A percentile compares a stretch with the other conserved stretches of the same genome.
These are phyloP conservation scores for Arabidopsis hybrid DNA, from an alignment of 441 rosid genomes.

Conservation along the genomic window DNA sequence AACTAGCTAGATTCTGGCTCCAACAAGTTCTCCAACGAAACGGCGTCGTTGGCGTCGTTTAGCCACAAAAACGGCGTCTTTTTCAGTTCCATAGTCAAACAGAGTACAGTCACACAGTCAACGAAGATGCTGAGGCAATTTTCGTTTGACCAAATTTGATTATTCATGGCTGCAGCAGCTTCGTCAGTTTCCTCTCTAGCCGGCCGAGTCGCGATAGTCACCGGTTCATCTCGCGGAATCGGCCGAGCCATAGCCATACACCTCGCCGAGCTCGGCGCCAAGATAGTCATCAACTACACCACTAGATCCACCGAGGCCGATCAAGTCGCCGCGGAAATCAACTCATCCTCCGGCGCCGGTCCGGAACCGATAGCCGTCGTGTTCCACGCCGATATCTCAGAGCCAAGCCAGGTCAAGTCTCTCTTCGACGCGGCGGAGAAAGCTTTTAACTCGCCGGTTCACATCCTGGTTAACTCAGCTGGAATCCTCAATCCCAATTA, in stretches of 20 bases:
- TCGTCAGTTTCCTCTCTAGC: constrained; percentile 43
- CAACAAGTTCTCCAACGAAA: too few species aligned
- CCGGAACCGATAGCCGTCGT: constrained; percentile 46
- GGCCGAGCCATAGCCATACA: constrained; percentile 67
- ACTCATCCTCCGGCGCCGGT: constrained; percentile 26
- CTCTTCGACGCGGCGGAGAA: constrained; percentile 71
- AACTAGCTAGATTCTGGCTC: too few species aligned
- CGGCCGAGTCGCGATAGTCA: constrained; percentile 73
- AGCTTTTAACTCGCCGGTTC: constrained; percentile 58
- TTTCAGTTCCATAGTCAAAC: too few species aligned
- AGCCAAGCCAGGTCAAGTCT: constrained; percentile 61
- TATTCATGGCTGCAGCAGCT: constrained; percentile 11
- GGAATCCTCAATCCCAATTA: constrained; percentile 58
- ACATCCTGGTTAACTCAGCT: constrained; percentile 73
- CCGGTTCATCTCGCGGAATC: constrained; percentile 82
- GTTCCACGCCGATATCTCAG: constrained; percentile 66
- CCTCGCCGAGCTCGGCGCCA: constrained; percentile 70
- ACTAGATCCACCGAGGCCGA: constrained; percentile 61
- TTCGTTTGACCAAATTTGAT: background rate
- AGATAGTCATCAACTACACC: constrained; percentile 61
- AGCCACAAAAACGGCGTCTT: too few species aligned
- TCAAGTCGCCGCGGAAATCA: constrained; percentile 44
- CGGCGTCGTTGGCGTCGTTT: too few species aligned
- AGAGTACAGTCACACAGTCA: background rate
- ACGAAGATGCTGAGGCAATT: background rate